Evolutionary conservation across 2,329 filamentous ascomycete genomes (phyloP).

Genomic region (Pseudopithomyces chartarum): DNA sequence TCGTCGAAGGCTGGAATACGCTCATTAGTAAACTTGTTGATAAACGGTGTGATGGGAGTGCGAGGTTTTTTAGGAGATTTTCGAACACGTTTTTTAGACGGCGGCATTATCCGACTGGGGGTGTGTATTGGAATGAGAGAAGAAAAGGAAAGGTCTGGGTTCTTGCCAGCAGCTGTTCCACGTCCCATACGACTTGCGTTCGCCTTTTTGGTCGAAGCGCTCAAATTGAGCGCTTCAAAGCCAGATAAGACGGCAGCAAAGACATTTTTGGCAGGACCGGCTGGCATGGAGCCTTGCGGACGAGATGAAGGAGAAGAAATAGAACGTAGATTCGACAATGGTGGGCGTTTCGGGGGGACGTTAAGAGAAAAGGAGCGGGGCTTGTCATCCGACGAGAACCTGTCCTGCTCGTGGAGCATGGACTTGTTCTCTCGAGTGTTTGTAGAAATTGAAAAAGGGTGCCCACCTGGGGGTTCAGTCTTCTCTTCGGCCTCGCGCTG

Average conservation of each 20-base stretch:
- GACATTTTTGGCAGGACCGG: constrained; percentile 36
- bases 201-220: constrained; percentile 23
- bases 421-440: constrained; percentile 28
- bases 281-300: constrained; percentile 29
- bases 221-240: constrained; percentile 33
- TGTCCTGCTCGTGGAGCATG: constrained; percentile 38
- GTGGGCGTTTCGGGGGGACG: constrained; percentile 20
- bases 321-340: constrained; percentile 21
- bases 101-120: constrained; percentile 21
- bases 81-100: constrained; percentile 24
- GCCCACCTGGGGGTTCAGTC: constrained; percentile 53
- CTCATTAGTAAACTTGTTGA: constrained; percentile 76
- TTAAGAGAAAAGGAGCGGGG: constrained; percentile 23
- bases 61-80: constrained; percentile 18
- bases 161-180: constrained; percentile 36
- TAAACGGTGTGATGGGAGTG: constrained; percentile 57
- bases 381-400: constrained; percentile 21
- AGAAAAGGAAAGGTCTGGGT: constrained; percentile 27
- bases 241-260: constrained; percentile 31
- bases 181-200: constrained; percentile 26
- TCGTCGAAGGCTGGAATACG: constrained; percentile 77
- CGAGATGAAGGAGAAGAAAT: constrained; percentile 32
- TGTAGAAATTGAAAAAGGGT: constrained; percentile 47
- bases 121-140: constrained; percentile 32
- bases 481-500: constrained; percentile 48